phyloP scores from a whole-genome alignment of 345 rosid genomes.

The Eutrema japonicum region DNA sequence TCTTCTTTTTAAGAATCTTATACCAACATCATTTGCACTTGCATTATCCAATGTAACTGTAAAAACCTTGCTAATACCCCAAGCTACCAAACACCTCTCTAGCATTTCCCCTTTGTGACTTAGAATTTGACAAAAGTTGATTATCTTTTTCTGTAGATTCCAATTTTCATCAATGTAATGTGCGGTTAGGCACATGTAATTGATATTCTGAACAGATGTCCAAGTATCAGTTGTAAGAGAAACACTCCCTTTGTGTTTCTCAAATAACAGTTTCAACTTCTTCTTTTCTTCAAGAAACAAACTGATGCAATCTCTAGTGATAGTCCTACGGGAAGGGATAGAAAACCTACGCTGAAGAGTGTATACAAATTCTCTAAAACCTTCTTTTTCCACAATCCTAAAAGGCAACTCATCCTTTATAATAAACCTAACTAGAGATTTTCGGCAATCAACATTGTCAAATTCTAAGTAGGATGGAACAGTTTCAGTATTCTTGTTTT shows the following conservation, averaged over 20 bases:
- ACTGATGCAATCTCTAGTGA: constrained; percentile 10
- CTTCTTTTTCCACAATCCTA: too few relatives aligned
- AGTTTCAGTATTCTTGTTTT: background rate
- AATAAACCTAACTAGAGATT: background rate
- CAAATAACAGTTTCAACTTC: background rate
- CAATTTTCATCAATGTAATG: background rate
- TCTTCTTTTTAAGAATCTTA: too few relatives aligned
- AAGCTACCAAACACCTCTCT: constrained; percentile 29
- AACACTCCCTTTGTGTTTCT: constrained; percentile 10
- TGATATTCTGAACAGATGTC: constrained; percentile 6
- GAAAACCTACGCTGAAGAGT: background rate
- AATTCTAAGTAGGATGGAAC: background rate
- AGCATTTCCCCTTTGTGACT: constrained; percentile 10
- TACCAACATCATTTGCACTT: constrained; percentile 27
- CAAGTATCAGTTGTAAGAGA: constrained; percentile 14
- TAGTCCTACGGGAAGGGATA: background rate
- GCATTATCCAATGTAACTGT: constrained; percentile 29
- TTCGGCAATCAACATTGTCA: background rate
- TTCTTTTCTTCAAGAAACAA: background rate
- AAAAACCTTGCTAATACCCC: constrained; percentile 31
- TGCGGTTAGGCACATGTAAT: constrained; percentile 2
- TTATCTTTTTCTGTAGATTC: background rate
- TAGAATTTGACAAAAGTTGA: background rate
- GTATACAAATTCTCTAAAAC: background rate
- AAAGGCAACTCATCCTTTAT: too few relatives aligned